Base-by-base conservation (phyloP, 345 rosid genomes). In the Laguncularia racemosa region DNA sequence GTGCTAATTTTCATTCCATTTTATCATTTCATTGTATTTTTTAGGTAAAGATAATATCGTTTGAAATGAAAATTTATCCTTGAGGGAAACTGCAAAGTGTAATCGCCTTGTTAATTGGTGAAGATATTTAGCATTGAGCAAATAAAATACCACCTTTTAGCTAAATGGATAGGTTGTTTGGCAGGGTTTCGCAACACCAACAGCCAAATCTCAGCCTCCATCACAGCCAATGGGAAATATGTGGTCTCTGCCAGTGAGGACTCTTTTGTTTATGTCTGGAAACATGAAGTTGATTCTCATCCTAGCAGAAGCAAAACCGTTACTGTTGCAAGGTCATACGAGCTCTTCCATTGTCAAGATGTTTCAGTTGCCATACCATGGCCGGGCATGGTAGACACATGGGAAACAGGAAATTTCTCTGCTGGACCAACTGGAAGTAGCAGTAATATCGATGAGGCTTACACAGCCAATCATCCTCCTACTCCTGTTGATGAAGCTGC, bases 211-310 rank as follows among this genome's bases (percentile, higher is more conserved):
- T 87, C 90, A 17, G 96, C 96, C 51, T 78, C 89, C 14, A 73
- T 85, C 46, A 70, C 99, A 18, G 73, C 87, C 16, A 80, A 89
- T 20, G 95, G 97, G 59, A 89, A 84, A 75, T 85, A 83, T 47
- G 83, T 93, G 10, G 82, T 93, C 46, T 76, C 97, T 59, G 99
- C 99, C 14, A 89, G 99, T 56, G 97, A 93, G 76, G 97, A 89
- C 71, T 93, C 99, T 15, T 76, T 78, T 33, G 97, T 93, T 19
- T 93, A 87, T 59, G 72, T 93, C 50, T 93, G 97, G 97, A 93
- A 85, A 73, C 84, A 93, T 53, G 96, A 87, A 61, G 74, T 84
- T 45, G 83, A 78, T 71, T 93, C 95, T 53, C 78, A 87, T 70
- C 81, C 89, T 28, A 75, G 84, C 71, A 80, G 81, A 67, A 78